Base-by-base conservation (phyloP, 2,329 filamentous ascomycete species). In the Leptographium lundbergii region DNA sequence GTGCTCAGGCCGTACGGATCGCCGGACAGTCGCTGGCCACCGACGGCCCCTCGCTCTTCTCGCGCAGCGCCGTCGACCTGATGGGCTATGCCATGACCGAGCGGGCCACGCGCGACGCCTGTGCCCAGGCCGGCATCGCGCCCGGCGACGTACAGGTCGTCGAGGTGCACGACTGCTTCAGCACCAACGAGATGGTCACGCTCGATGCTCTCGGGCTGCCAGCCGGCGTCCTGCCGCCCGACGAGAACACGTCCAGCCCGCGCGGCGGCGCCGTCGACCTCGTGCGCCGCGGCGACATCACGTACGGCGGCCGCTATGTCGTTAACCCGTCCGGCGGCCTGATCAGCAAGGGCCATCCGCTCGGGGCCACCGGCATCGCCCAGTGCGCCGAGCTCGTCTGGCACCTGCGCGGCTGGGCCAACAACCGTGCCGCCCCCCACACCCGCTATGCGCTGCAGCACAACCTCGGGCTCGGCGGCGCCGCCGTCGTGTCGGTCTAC, bases 121-220 rank as follows among this genome's bases (percentile, higher is more conserved):
- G 88, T 62, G 77, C 74, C 36, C 88, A 97, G 73, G 90, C 91
- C 0, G 81, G 82, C 25, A 75, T 88, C 61, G 79, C 84, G 2
- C 75, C 88, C 0, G 72, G 75, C 39, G 88, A 95, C 64, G 80
- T 92, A 63, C 84, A 87, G 67, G 88, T 97, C 19, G 91, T 89
- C 68, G 92, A 97, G 75, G 78, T 97, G 61, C 94, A 97, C 74
- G 94, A 97, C 75, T 97, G 94, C 77, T 97, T 97, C 80, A 91
- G 86, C 22, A 86, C 92, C 29, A 97, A 97, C 71, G 89, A 97
- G 77, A 88, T 97, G 87, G 81, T 94, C 57, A 86, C 85, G 1
- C 85, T 97, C 56, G 92, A 97, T 69, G 89, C 89, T 0, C 80
- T 97, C 1, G 91, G 90, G 1, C 80, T 97, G 13, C 82, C 79